Conservation (phyloP, 495 filamentous ascomycete genomes). For the Sporormia fimetaria region DNA sequence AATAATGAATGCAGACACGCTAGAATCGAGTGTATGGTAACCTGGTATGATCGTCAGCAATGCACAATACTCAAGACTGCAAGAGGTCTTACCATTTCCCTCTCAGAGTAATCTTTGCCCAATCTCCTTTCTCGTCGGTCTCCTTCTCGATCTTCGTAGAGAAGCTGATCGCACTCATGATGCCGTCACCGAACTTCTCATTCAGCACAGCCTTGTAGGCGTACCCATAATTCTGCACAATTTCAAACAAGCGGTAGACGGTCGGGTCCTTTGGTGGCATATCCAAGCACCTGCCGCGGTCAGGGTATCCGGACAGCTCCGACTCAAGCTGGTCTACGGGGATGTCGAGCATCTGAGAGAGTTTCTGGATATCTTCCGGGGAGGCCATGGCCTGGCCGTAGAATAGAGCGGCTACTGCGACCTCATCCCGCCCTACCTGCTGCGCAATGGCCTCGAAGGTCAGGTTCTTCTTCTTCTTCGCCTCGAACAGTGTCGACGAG, state of each 20-base stretch:
- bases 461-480: conserved; percentile 63
- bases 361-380: conserved; percentile 60
- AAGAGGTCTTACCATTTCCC: conserved; percentile 73
- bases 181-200: conserved; percentile 98
- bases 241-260: conserved; percentile 90
- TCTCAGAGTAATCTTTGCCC: conserved; percentile 83
- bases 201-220: conserved; percentile 94
- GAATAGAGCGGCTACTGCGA: conserved; percentile 85
- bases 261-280: conserved; percentile 93
- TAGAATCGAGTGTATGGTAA: conserved; percentile 34
- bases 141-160: conserved; percentile 94
- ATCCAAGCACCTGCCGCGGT: conserved; percentile 70
- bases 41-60: conserved; percentile 17
- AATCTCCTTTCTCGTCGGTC: conserved; percentile 70
- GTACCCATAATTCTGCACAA: conserved; percentile 96
- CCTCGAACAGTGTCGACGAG: conserved; percentile 66
- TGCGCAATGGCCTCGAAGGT: conserved; percentile 73
- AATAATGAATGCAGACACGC: conserved; percentile 1
- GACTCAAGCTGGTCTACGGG: conserved; percentile 43
- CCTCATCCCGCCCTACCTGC: conserved; percentile 72
- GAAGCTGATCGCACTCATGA: conserved; percentile 96
- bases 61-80: background rate
- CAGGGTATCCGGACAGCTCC: conserved; percentile 62
- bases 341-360: conserved; percentile 57
- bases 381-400: conserved; percentile 84